Percentiles rank a stretch among this genome's conserved stretches.
phyloP scores from a whole-genome alignment of 139 green algal genomes.

The Tetradesmus lagerheimii region DNA sequence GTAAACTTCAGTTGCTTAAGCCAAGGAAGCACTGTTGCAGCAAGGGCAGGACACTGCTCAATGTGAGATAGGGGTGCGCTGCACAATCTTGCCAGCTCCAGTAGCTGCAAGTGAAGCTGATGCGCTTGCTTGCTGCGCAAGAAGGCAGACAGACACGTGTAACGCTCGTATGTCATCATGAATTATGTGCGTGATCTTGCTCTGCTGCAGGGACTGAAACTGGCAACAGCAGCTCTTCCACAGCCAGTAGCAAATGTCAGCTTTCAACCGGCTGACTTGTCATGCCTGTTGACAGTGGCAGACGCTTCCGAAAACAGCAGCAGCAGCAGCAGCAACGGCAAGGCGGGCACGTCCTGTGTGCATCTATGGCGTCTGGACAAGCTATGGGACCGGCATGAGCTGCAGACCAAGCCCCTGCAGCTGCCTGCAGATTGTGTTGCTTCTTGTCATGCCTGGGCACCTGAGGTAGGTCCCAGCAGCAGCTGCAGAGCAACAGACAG shows the following conservation, averaged over 20 bases:
- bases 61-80: neutral
- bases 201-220: slow-evolving; percentile 7
- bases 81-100: neutral
- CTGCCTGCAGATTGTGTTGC: neutral
- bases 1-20: too few species aligned
- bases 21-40: neutral
- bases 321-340: neutral
- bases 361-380: slow-evolving; percentile 39
- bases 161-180: neutral
- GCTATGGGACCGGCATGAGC: slow-evolving; percentile 22
- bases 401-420: neutral
- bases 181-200: neutral
- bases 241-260: neutral
- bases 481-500: neutral
- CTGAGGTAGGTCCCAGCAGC: slow-evolving; percentile 29
- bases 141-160: neutral
- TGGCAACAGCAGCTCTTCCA: neutral
- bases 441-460: slow-evolving; percentile 36
- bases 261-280: slow-evolving; percentile 34
- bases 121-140: neutral
- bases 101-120: too few species aligned
- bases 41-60: neutral
- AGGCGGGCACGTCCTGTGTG: neutral
- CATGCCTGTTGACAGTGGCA: slow-evolving; percentile 6
- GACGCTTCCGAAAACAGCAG: neutral